Percentiles rank a stretch among this genome's conserved stretches.
phyloP scores from a whole-genome alignment of 768 basidiomycete genomes.

The Dioszegia hungarica region DNA sequence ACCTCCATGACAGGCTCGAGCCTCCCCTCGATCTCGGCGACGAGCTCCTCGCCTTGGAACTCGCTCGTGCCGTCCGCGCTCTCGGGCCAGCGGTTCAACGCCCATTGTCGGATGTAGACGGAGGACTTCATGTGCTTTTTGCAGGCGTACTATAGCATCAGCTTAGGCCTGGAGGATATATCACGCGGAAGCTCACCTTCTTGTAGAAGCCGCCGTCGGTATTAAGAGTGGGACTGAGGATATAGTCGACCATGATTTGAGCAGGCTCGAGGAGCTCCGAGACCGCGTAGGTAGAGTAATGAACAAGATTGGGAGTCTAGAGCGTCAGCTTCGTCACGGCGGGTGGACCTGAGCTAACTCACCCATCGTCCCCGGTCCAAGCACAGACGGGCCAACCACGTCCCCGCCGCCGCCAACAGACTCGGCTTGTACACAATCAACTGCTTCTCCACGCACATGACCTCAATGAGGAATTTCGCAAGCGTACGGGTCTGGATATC shows the following conservation, averaged over 20 bases:
- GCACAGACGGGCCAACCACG: constrained; percentile 78
- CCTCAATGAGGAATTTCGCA: constrained; percentile 86
- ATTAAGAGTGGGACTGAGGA: constrained; percentile 55
- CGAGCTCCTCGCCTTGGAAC: not conserved
- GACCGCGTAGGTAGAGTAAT: constrained; percentile 82
- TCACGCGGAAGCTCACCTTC: constrained; percentile 54
- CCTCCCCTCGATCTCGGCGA: constrained; percentile 2
- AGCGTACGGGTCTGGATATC: constrained; percentile 78
- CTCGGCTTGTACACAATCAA: constrained; percentile 71
- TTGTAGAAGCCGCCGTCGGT: constrained; percentile 73
- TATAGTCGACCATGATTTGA: constrained; percentile 80
- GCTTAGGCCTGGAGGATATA: not conserved
- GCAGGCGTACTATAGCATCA: constrained; percentile 58
- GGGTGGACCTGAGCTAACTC: constrained; percentile 40
- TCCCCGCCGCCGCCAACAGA: constrained; percentile 71
- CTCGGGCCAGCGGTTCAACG: constrained; percentile 44
- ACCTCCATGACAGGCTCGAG: constrained; percentile 2
- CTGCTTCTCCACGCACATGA: constrained; percentile 73
- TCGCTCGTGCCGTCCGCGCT: constrained; percentile 9
- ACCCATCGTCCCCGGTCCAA: constrained; percentile 85
- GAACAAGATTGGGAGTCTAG: constrained; percentile 76
- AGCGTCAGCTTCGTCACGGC: constrained; percentile 3
- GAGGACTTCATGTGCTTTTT: constrained; percentile 79
- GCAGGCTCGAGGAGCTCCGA: constrained; percentile 72
- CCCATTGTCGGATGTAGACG: constrained; percentile 79